phyloP scores from a whole-genome alignment of 2,329 filamentous ascomycete genomes.

The Kalaharituber pfeilii region DNA sequence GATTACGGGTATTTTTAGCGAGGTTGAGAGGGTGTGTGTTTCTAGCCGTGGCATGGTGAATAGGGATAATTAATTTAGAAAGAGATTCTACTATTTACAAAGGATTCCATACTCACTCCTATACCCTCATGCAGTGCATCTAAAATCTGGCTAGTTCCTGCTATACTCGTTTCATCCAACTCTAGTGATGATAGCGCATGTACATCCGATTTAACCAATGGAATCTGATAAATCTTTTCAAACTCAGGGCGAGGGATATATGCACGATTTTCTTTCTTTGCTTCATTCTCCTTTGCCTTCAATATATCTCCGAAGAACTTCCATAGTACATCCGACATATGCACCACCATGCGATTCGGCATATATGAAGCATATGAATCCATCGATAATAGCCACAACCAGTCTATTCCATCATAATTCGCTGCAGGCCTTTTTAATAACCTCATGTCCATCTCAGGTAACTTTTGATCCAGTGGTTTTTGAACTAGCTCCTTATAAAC shows the following conservation, averaged over 20 bases:
- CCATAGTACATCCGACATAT: neutral
- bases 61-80: too few relatives aligned
- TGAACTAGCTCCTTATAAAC: neutral
- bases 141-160: neutral
- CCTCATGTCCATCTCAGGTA: neutral
- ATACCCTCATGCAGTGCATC: neutral
- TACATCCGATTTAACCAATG: neutral
- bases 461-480: neutral
- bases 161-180: neutral
- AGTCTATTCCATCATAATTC: neutral
- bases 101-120: neutral
- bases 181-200: neutral
- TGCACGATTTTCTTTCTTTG: neutral
- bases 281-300: neutral
- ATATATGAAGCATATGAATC: neutral
- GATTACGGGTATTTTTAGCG: too few relatives aligned
- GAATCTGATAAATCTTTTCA: neutral
- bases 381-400: neutral
- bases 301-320: neutral
- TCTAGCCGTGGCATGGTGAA: too few relatives aligned
- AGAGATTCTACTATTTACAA: too few relatives aligned
- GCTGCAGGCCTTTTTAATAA: too few relatives aligned
- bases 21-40: too few relatives aligned
- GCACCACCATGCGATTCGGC: neutral
- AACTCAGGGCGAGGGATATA: neutral